Conservation (phyloP, 1,284 basidiomycete species). For the Porogramme epimiltina region DNA sequence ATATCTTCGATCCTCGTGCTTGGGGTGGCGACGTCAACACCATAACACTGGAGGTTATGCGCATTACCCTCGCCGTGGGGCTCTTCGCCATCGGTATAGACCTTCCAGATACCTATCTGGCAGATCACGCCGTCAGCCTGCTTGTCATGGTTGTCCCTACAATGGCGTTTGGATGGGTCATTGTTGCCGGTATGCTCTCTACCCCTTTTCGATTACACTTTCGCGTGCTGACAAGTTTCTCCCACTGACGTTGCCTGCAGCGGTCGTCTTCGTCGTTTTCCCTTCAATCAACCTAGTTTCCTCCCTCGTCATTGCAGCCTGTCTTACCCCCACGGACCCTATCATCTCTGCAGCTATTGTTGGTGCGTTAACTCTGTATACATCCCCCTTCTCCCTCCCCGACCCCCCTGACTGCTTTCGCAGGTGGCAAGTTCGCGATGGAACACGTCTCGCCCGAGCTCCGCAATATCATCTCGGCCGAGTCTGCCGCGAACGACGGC, state of each 20-base stretch:
- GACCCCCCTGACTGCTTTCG: not conserved
- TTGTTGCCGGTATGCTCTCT: slow-evolving; percentile 54
- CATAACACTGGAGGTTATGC: slow-evolving; percentile 83
- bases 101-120: slow-evolving; percentile 68
- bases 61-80: slow-evolving; percentile 70
- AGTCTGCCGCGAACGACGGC: slow-evolving; percentile 88
- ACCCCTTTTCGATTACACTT: too few species aligned
- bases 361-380: too few species aligned
- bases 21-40: slow-evolving; percentile 65
- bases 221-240: too few species aligned
- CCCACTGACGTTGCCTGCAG: too few species aligned
- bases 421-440: slow-evolving; percentile 86
- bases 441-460: slow-evolving; percentile 88
- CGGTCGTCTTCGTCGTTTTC: slow-evolving; percentile 62
- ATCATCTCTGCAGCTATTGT: slow-evolving; percentile 71
- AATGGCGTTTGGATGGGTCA: slow-evolving; percentile 78
- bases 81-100: slow-evolving; percentile 78
- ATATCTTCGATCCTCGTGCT: slow-evolving; percentile 79
- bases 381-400: too few species aligned
- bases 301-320: slow-evolving; percentile 86
- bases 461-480: slow-evolving; percentile 83
- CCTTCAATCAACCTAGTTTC: slow-evolving; percentile 72
- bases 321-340: slow-evolving; percentile 93
- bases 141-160: slow-evolving; percentile 72
- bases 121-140: slow-evolving; percentile 59